Evolutionary conservation across 306 rosid species (phyloP), one percentile per base, ranked within the genome.

Genomic region (Corylus americana): DNA sequence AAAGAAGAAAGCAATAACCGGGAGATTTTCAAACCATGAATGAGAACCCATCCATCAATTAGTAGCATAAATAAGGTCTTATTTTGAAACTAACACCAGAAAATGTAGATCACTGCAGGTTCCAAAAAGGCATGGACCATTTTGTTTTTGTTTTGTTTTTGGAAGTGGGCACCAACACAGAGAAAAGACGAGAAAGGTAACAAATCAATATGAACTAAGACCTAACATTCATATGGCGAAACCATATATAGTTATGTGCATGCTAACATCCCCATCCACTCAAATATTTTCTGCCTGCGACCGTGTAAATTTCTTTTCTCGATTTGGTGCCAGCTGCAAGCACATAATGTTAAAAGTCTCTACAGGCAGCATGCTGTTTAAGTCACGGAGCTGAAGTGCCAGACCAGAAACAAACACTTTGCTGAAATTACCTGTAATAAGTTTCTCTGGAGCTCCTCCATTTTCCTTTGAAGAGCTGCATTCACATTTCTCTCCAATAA

Each of bases 371-470:
- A 20, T 64, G 35, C 47, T 63, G 71, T 58, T 5, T 13, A 82
- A 77, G 29, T 75, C 58, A 71, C 71, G 73, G 55, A 79, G 74
- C 69, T 80, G 45, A 72, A 70, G 85, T 39, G 77, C 73, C 50
- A 77, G 84, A 83, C 73, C 50, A 77, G 84, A 83, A 82, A 62
- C 75, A 76, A 79, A 55, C 69, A 81, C 31, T 55, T 31, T n/a
- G 55, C 45, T 22, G 64, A 84, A 78, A 79, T 67, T 76, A 95
- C 99, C 97, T 96, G 99, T n/a, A 83, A 80, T 79, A 96, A 86
- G 87, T 87, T 96, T 85, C 91, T 89, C 79, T 88, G 92, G 82
- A 96, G 99, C 80, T 93, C 98, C 81, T 93, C 99, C 49, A 74
- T 80, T 89, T 89, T 93, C 49, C 75, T 90, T 86, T 93, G 92